Evolutionary conservation across 345 rosid genomes (phyloP).

Genomic region (Diplotaxis tenuifolia): DNA sequence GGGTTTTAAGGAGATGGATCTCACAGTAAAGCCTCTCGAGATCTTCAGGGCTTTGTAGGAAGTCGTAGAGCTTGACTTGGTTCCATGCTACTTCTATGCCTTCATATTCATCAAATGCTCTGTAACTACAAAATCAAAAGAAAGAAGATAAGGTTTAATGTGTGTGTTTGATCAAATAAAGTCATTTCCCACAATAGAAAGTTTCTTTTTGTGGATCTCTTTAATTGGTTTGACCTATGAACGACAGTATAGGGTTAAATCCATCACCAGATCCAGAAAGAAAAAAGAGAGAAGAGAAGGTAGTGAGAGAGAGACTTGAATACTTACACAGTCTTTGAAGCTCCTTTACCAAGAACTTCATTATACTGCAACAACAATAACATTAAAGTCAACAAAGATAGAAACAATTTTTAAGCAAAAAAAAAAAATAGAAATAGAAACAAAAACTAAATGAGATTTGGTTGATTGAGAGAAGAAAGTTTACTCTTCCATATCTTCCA

Average conservation of each 20-base stretch:
- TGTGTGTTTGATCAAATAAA: neutral
- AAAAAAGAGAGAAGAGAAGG: neutral
- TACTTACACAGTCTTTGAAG: conserved; percentile 93
- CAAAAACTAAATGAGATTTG: conserved; percentile 15
- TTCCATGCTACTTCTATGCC: conserved; percentile 99
- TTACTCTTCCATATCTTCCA: conserved; percentile 98
- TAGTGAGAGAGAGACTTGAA: conserved; percentile 21
- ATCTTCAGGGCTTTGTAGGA: conserved; percentile 77
- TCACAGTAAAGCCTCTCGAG: conserved; percentile 87
- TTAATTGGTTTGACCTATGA: neutral
- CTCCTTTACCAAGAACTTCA: conserved; percentile 97
- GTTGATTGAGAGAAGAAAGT: conserved; percentile 6
- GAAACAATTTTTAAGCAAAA: no score
- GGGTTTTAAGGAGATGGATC: conserved; percentile 83
- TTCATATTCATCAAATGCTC: conserved; percentile 89
- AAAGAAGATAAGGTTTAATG: conserved; percentile 4
- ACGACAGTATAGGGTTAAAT: neutral
- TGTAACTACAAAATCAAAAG: conserved; percentile 54
- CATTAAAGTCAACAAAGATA: conserved; percentile 8
- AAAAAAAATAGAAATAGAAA: no score
- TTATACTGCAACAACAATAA: conserved; percentile 61
- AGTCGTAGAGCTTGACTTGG: conserved; percentile 78
- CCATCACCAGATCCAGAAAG: conserved; percentile 29
- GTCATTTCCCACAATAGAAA: conserved; percentile 1
- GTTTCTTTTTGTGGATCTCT: neutral